Base-by-base conservation (phyloP, 2,329 filamentous ascomycete species). In the Fusarium lateritium region DNA sequence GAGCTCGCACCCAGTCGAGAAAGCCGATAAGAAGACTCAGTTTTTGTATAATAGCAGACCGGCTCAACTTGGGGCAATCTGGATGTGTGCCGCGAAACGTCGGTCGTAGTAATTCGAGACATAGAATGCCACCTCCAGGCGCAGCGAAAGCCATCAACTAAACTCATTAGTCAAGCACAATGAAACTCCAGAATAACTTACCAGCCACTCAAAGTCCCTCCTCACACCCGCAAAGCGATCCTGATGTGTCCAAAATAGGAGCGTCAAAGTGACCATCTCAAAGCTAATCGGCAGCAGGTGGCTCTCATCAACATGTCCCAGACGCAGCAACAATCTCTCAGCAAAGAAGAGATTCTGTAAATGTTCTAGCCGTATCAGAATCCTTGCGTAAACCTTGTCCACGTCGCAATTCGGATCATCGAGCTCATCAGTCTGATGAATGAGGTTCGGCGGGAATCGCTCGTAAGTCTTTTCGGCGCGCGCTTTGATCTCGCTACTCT, bases 271-370 rank as follows among this genome's bases (percentile, higher is more conserved):
- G 2, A 86, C 81, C 76, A 86, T 80, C 64, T 85, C 81, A 22
- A 81, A 83, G 40, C 83, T 84, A 22, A 82, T 79, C 2, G 80
- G 73, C 8, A 86, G 73, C 11, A 85, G 75, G 15, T 82, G 77
- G 0, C 79, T 79, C 10, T 80, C 76, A 10, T 80, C 78, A 1
- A 76, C 68, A 14, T 80, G 75, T 0, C 80, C 79, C 4, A 77
- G 75, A 19, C 85, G 86, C 22, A 85, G 79, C 10, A 90, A 76
- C 0, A 89, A 80, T 17, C 88, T 80, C 57, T 90, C 85, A 7
- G 89, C 77, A 11, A 90, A 82, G 59, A 91, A 89, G 4, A 86
- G 78, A 39, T 89, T 89, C 42, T 89, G 84, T 1, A 88, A 75
- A 45, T 86, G 83, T 22, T 84, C 81, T 4, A 88, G 79, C 4